Evolutionary conservation across 1,139 yeast species (phyloP).

Genomic region (Yarrowia galli): DNA sequence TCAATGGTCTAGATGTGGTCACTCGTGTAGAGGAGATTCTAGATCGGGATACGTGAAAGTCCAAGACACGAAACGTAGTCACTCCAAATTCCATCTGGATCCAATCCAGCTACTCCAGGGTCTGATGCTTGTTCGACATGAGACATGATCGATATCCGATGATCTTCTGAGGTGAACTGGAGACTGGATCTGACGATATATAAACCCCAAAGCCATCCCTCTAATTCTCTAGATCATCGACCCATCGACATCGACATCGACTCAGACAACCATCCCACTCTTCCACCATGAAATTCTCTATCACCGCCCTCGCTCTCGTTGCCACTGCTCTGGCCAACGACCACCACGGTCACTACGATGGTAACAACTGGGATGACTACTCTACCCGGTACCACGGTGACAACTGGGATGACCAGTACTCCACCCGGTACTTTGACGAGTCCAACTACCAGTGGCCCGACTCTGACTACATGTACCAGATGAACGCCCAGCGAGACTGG

Average conservation of each 20-base stretch:
- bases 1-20: neutral
- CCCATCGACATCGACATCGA: conserved; percentile 8
- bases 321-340: conserved; percentile 9
- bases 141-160: neutral
- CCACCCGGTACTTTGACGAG: conserved; percentile 17
- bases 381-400: neutral
- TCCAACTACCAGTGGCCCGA: conserved; percentile 33
- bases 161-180: neutral
- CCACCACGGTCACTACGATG: neutral
- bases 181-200: neutral
- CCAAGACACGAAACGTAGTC: neutral
- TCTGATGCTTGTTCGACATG: neutral
- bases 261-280: neutral
- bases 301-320: conserved; percentile 13
- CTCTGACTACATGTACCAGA: conserved; percentile 25
- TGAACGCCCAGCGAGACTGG: conserved; percentile 18
- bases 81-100: neutral
- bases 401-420: conserved; percentile 16
- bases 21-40: neutral
- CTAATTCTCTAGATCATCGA: conserved; percentile 8
- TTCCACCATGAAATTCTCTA: conserved; percentile 26
- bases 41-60: neutral
- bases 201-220: neutral
- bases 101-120: neutral
- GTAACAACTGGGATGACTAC: neutral